Evolutionary conservation across 306 rosid species (phyloP).

Genomic region (Quercus parvula): DNA sequence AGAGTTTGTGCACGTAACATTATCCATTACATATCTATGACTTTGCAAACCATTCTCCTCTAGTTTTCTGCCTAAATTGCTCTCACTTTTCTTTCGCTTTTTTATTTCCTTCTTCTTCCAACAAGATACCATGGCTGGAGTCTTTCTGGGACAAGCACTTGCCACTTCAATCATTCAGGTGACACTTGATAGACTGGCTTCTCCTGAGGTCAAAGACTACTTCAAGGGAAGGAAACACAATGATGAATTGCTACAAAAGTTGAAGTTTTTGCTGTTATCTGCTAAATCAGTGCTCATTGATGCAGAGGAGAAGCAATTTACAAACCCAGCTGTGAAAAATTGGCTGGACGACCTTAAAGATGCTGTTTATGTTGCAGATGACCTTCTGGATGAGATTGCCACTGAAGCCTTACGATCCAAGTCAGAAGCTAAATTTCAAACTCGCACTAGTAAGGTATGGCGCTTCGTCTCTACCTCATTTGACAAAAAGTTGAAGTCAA

Average conservation of each 20-base stretch:
- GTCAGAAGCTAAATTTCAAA: background rate
- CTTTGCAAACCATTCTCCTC: too few species aligned
- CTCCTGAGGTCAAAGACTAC: too few species aligned
- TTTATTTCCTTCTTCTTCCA: too few species aligned
- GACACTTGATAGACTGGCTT: too few species aligned
- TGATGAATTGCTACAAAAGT: too few species aligned
- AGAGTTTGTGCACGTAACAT: accelerated
- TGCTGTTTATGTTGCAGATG: conserved; percentile 16
- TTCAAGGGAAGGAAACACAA: too few species aligned
- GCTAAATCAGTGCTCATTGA: background rate
- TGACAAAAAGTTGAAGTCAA: accelerated
- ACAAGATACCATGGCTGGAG: too few species aligned
- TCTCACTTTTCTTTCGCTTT: too few species aligned
- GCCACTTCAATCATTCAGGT: too few species aligned
- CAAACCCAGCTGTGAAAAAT: background rate
- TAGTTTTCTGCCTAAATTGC: too few species aligned
- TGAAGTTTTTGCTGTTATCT: background rate
- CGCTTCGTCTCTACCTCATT: background rate
- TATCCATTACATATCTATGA: too few species aligned
- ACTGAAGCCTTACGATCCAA: background rate
- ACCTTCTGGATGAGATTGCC: conserved; percentile 22
- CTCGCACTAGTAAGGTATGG: background rate
- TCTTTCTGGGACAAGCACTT: too few species aligned
- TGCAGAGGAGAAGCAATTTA: conserved; percentile 20
- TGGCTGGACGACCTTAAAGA: conserved; percentile 26